Base-by-base conservation (phyloP, 306 rosid species). In the Corylus heterophylla region DNA sequence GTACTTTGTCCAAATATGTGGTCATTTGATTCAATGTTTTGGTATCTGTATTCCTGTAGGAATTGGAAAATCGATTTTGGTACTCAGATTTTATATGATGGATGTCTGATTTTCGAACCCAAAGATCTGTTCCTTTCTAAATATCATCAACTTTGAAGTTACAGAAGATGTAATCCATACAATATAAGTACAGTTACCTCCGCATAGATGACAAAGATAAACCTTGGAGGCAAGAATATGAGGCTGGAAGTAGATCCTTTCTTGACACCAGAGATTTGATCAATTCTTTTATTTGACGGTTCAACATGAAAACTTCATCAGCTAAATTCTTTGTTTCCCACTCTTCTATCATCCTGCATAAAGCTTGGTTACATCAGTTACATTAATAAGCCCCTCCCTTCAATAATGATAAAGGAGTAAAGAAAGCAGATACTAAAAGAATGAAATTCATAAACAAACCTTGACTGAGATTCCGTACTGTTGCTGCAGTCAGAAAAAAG, bases 291-390 rank as follows among this genome's bases (percentile, higher is more conserved):
- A 89, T 84, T 83, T 93, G 98, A 80, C 61, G 22, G 71, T 83
- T 71, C 74, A 89, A 76, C 96, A 93, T 95, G 84, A 91, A 93
- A 80, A 91, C 88, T 73, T 88, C 90, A 75, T 93, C 98, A 48
- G 90, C 94, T 61, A 88, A 80, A 71, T 82, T 92, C 80, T 89
- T 90, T 8, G 88, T 78, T 69, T 85, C 86, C 86, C 90, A 90
- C 67, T 95, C 98, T 76, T 91, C 97, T 70, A 86, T 73, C 85
- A 74, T 78, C 92, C 98, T 95, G 91, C 91, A 86, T n/a, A 67
- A 76, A 81, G 52, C 81, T 76, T 22, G 35, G 16, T 17, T 17
- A 54, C 1, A 54, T 56, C 59, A 35, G 50, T 63, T 7, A 47
- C 25, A 58, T 81, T 50, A 51, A 16, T 70, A 74, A 39, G 50